These are phyloP conservation scores for Rhynchosporium graminicola DNA, from an alignment of 2,329 filamentous ascomycete species.

Conservation along the genomic window DNA sequence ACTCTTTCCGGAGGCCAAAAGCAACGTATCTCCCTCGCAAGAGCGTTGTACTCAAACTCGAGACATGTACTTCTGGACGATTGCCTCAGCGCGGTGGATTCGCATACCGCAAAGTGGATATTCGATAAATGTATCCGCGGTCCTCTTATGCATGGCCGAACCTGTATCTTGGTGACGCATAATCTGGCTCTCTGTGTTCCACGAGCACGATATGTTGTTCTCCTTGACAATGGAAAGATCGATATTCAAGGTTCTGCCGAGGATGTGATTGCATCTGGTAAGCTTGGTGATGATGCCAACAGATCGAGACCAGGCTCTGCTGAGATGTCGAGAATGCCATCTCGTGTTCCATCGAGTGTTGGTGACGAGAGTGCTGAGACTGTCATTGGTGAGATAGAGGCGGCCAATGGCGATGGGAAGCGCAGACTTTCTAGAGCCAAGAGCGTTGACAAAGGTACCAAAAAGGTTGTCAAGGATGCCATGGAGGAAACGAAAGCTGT, in stretches of 20 bases:
- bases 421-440: slow-evolving; percentile 43
- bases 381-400: slow-evolving; percentile 43
- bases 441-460: slow-evolving; percentile 37
- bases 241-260: slow-evolving; percentile 72
- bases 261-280: slow-evolving; percentile 82
- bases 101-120: slow-evolving; percentile 97
- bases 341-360: slow-evolving; percentile 74
- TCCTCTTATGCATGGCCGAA: slow-evolving; percentile 82
- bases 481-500: slow-evolving; percentile 77
- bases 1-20: slow-evolving; percentile 96
- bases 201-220: slow-evolving; percentile 75
- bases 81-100: slow-evolving; percentile 93
- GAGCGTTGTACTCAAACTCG: slow-evolving; percentile 94
- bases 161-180: slow-evolving; percentile 94
- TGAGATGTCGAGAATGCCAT: slow-evolving; percentile 71
- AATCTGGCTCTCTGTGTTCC: slow-evolving; percentile 89
- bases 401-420: slow-evolving; percentile 50
- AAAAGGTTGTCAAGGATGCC: slow-evolving; percentile 52
- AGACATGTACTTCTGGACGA: slow-evolving; percentile 90
- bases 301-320: slow-evolving; percentile 73
- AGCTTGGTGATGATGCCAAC: slow-evolving; percentile 80
- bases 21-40: slow-evolving; percentile 93
- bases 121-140: slow-evolving; percentile 91
- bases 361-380: slow-evolving; percentile 62
- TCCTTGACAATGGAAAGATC: slow-evolving; percentile 85